phyloP scores from a whole-genome alignment of 257 asterid species.

The Lycium ferocissimum region DNA sequence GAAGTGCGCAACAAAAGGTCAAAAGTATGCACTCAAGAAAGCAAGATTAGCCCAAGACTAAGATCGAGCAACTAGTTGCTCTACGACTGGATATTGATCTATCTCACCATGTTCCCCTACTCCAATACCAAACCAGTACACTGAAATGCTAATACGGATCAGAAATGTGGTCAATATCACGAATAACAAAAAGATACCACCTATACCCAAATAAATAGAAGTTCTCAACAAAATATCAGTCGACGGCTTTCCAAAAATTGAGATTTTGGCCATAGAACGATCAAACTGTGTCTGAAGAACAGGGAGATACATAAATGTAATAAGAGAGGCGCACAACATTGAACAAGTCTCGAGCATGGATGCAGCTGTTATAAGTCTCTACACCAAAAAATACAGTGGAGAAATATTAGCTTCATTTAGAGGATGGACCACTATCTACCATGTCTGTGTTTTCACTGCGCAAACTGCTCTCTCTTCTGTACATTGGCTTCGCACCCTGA shows the following conservation, averaged over 20 bases:
- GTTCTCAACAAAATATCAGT: neutral
- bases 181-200: neutral
- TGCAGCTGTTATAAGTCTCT: neutral
- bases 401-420: constrained; percentile 33
- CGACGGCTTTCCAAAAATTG: neutral
- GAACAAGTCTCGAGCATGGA: constrained; percentile 4
- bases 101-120: neutral
- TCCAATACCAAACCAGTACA: neutral
- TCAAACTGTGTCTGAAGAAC: neutral
- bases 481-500: constrained; percentile 61
- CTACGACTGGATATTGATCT: neutral
- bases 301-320: neutral
- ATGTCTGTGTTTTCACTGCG: constrained; percentile 47
- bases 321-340: neutral
- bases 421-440: constrained; percentile 30
- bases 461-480: constrained; percentile 50
- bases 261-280: neutral
- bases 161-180: neutral
- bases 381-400: neutral
- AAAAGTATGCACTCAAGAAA: constrained; percentile 26
- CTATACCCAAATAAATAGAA: neutral
- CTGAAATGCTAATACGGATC: neutral
- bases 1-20: neutral
- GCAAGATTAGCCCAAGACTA: neutral
- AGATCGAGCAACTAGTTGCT: neutral